phyloP scores from a whole-genome alignment of 1,284 basidiomycete species.

The Paramarasmius palmivorus region DNA sequence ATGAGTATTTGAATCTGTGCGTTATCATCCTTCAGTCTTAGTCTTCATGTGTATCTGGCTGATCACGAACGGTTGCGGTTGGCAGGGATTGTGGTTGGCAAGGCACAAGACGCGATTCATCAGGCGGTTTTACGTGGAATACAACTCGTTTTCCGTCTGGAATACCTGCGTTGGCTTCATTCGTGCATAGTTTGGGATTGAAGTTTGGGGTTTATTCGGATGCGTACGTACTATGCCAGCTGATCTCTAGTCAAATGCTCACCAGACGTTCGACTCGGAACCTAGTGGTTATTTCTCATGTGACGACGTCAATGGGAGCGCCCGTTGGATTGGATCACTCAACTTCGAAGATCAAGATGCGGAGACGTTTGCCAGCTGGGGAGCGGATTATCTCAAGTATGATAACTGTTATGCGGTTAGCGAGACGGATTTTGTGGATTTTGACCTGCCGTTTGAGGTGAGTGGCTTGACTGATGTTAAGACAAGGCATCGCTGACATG shows the following conservation, averaged over 20 bases:
- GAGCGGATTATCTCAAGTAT: slow-evolving; percentile 52
- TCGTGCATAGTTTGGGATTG: slow-evolving; percentile 37
- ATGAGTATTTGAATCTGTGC: slow-evolving; percentile 40
- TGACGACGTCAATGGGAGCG: slow-evolving; percentile 42
- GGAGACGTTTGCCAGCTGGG: slow-evolving; percentile 44
- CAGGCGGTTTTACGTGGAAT: slow-evolving; percentile 44
- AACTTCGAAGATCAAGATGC: slow-evolving; percentile 46
- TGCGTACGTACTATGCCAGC: slow-evolving; percentile 29
- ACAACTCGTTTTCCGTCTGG: slow-evolving; percentile 38
- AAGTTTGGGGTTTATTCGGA: slow-evolving; percentile 46
- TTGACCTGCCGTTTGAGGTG: slow-evolving; percentile 39
- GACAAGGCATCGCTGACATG: not conserved
- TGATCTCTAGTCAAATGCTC: not conserved
- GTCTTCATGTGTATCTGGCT: not conserved
- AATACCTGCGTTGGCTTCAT: slow-evolving; percentile 37
- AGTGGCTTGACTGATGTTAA: too few relatives aligned
- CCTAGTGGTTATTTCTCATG: slow-evolving; percentile 44
- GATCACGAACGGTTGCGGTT: not conserved
- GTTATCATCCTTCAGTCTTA: slow-evolving; percentile 10
- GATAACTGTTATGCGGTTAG: slow-evolving; percentile 50
- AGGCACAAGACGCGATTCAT: slow-evolving; percentile 36
- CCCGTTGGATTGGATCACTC: slow-evolving; percentile 42
- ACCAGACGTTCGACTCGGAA: not conserved
- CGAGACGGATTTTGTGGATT: slow-evolving; percentile 45
- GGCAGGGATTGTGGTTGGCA: slow-evolving; percentile 46